Percentiles rank a stretch among this genome's conserved stretches.
Evolutionary conservation across 306 rosid species (phyloP).

Genomic region (Cotoneaster glaucophyllus): DNA sequence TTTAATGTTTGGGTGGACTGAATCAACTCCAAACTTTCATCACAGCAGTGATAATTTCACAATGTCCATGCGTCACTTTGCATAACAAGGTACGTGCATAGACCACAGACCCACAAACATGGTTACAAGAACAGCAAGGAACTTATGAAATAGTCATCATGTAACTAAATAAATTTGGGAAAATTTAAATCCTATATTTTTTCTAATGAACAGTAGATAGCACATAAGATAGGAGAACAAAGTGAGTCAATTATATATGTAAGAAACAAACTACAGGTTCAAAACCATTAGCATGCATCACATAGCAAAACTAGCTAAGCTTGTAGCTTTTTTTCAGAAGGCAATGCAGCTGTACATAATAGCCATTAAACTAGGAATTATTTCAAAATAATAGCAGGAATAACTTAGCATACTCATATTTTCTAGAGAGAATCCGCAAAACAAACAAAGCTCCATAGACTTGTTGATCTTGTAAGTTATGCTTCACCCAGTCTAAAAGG

Average conservation of each 20-base stretch:
- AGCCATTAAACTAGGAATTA: neutral
- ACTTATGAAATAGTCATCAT: neutral
- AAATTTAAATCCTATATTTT: neutral
- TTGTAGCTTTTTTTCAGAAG: neutral
- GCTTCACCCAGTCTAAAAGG: constrained; percentile 96
- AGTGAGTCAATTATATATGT: neutral
- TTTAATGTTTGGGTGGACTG: neutral
- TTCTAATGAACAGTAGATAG: neutral
- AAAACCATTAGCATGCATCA: neutral
- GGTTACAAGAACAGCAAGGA: neutral
- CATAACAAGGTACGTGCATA: neutral
- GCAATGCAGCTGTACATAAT: neutral
- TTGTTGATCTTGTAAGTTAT: constrained; percentile 79
- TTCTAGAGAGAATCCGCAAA: constrained; percentile 87
- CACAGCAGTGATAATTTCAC: neutral
- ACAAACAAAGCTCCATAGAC: constrained; percentile 88
- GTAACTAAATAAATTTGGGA: neutral
- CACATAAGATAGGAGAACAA: neutral
- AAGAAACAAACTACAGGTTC: neutral
- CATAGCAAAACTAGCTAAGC: neutral
- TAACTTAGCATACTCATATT: constrained; percentile 72
- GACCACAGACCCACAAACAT: neutral
- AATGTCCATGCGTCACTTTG: neutral
- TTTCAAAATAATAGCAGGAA: neutral
- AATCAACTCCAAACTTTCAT: neutral